Conservation (phyloP, 2,329 filamentous ascomycete genomes). For the Penicillium aurantiogriseum region DNA sequence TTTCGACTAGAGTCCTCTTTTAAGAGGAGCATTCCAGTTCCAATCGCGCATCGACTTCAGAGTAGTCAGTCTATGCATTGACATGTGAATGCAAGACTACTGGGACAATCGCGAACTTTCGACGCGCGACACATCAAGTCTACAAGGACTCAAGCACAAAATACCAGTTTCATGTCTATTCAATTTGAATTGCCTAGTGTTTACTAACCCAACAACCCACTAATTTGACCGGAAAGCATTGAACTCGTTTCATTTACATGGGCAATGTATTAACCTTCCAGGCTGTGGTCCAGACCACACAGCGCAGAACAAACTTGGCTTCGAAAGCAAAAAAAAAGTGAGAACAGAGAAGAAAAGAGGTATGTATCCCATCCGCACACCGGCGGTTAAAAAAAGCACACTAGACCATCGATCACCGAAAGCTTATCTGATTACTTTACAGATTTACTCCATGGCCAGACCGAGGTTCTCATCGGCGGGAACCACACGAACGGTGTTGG, state of each 20-base stretch:
- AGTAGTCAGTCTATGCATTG: background rate
- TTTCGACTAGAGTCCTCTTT: background rate
- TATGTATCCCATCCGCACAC: slow-evolving; percentile 28
- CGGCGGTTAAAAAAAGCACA: slow-evolving; percentile 17
- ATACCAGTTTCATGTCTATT: slow-evolving; percentile 6
- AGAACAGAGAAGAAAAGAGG: slow-evolving; percentile 16
- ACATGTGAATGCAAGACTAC: background rate
- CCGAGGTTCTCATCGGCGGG: slow-evolving; percentile 49
- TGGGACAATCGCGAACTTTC: background rate
- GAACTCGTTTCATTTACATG: slow-evolving; percentile 32
- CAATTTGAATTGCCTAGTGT: background rate
- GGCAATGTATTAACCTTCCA: slow-evolving; percentile 31
- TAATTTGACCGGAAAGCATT: slow-evolving; percentile 1
- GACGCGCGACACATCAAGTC: background rate
- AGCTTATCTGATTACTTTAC: slow-evolving; percentile 6
- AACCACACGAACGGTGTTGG: slow-evolving; percentile 60
- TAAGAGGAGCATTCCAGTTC: background rate
- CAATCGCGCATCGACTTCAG: background rate
- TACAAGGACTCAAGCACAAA: background rate
- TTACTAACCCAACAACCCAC: background rate
- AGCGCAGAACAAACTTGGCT: slow-evolving; percentile 20
- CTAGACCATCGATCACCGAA: slow-evolving; percentile 6
- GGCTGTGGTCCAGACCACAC: slow-evolving; percentile 25
- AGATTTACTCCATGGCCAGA: slow-evolving; percentile 35
- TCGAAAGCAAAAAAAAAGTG: slow-evolving; percentile 8